Evolutionary conservation across 106 monocot species (phyloP).

Genomic region (Platanthera guangdongensis): DNA sequence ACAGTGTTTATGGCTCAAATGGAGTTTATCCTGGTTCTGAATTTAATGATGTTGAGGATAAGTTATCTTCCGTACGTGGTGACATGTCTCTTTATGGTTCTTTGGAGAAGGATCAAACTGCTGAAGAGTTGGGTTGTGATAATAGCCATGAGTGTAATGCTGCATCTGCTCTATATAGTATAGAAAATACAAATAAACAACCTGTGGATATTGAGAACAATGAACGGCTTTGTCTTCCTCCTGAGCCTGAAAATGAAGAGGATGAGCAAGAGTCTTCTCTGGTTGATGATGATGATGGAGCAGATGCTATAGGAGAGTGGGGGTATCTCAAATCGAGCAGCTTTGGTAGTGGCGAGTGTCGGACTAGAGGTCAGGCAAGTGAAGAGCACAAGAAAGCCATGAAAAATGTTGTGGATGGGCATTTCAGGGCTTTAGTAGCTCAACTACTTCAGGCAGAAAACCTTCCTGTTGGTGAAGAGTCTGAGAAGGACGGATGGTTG

Average conservation of each 20-base stretch:
- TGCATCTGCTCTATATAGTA: slow-evolving; percentile 53
- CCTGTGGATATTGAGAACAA: slow-evolving; percentile 79
- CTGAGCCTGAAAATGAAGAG: slow-evolving; percentile 72
- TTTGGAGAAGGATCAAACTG: slow-evolving; percentile 28
- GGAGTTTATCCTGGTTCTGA: slow-evolving; percentile 29
- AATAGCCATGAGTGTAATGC: slow-evolving; percentile 35
- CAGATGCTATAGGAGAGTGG: slow-evolving; percentile 61
- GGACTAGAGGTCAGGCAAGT: slow-evolving; percentile 33
- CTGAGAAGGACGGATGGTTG: slow-evolving; percentile 60
- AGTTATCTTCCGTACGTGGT: slow-evolving; percentile 15
- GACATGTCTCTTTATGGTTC: slow-evolving; percentile 21
- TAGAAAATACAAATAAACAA: slow-evolving; percentile 34
- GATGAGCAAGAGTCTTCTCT: slow-evolving; percentile 43
- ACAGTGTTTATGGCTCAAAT: slow-evolving; percentile 17
- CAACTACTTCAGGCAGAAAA: slow-evolving; percentile 86
- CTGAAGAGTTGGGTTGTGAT: slow-evolving; percentile 27
- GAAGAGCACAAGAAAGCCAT: slow-evolving; percentile 76
- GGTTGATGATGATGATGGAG: slow-evolving; percentile 61
- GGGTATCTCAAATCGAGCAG: slow-evolving; percentile 51
- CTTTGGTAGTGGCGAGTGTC: slow-evolving; percentile 50
- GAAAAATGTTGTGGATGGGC: slow-evolving; percentile 76
- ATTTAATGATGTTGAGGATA: slow-evolving; percentile 24
- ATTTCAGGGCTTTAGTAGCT: slow-evolving; percentile 80
- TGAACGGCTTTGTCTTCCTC: slow-evolving; percentile 68
- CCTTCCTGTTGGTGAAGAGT: slow-evolving; percentile 39